Evolutionary conservation across 116 monocot species (phyloP), one percentile per base, ranked within the genome.

Genomic region (Dioscorea cayenensis): DNA sequence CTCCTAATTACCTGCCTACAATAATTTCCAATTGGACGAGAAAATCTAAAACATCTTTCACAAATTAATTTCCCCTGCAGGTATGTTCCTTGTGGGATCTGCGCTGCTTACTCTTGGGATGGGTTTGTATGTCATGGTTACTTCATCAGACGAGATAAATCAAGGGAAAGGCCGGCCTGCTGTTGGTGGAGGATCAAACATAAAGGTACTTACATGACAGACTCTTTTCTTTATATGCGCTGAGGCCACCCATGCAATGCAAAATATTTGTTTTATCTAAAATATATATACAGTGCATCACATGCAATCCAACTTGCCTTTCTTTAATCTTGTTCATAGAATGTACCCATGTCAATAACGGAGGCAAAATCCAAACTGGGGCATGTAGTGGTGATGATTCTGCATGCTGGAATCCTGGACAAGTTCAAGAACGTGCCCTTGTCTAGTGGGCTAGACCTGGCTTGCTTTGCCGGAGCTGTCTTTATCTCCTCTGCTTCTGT

Each of bases 71-170:
- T 35, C 17, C 14, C 18, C 60, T 25, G 12, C 87, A 86, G 90
- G 84, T 19, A 82, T 84, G 84, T 90, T 84, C 55, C 84, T 90
- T 16, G 36, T 84, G 13, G 90, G 90, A 72, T 82, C 86, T 64
- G 86, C 87, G 49, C 66, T 90, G 79, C 82, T 90, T 12, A 80
- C 77, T 14, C 84, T 90, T 49, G 86, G 82, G n/a, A 78, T 90
- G 69, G 79, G 83, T 11, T 20, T 90, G 66, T 82, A 90, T 48
- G 72, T 71, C 63, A 82, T 86, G 87, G 80, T 90, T 59, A 62
- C 68, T 6, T 61, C 76, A 21, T 69, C 81, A 5, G 29, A 63
- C 29, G 73, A 64, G n/a, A 55, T 51, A 17, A 64, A 70, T 35
- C 60, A 63, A 23, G 27, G 63, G 5, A 63, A 63, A 25, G 63